Percentiles rank a stretch among this genome's conserved stretches.
Conservation (phyloP, 1,139 yeast species). For the Kodamaea arcana region DNA sequence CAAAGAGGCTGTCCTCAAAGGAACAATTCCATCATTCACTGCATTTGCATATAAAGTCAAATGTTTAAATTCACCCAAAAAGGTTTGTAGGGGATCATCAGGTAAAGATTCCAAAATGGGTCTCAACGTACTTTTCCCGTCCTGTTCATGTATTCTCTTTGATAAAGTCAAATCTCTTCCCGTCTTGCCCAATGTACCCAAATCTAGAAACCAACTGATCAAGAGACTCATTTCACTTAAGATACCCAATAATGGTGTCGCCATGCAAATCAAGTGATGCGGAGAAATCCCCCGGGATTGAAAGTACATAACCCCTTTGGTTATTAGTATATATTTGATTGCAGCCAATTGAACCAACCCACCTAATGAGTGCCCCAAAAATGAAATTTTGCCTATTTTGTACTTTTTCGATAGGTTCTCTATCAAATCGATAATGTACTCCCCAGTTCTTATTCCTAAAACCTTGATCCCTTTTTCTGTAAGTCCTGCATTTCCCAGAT, state of each 20-base stretch:
- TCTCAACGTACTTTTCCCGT: constrained; percentile 11
- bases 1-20: constrained; percentile 22
- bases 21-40: constrained; percentile 25
- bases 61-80: constrained; percentile 15
- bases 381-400: constrained; percentile 13
- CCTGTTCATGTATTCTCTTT: constrained; percentile 11
- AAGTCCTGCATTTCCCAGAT: constrained; percentile 21
- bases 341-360: constrained; percentile 24
- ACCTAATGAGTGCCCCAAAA: constrained; percentile 24
- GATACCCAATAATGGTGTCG: constrained; percentile 24
- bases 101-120: constrained; percentile 22
- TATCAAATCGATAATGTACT: constrained; percentile 13
- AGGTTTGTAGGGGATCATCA: constrained; percentile 20
- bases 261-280: constrained; percentile 21
- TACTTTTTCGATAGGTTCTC: constrained; percentile 8
- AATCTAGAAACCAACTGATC: constrained; percentile 22
- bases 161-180: constrained; percentile 25
- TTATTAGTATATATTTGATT: constrained; percentile 18
- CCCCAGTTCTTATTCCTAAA: constrained; percentile 17
- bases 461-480: constrained; percentile 23
- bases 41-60: constrained; percentile 25
- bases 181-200: constrained; percentile 25
- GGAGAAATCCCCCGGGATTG: constrained; percentile 13
- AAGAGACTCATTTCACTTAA: constrained; percentile 22
- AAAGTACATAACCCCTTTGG: constrained; percentile 17